Evolutionary conservation across 2,329 filamentous ascomycete species (phyloP).

Genomic region (Akanthomyces lecanii): DNA sequence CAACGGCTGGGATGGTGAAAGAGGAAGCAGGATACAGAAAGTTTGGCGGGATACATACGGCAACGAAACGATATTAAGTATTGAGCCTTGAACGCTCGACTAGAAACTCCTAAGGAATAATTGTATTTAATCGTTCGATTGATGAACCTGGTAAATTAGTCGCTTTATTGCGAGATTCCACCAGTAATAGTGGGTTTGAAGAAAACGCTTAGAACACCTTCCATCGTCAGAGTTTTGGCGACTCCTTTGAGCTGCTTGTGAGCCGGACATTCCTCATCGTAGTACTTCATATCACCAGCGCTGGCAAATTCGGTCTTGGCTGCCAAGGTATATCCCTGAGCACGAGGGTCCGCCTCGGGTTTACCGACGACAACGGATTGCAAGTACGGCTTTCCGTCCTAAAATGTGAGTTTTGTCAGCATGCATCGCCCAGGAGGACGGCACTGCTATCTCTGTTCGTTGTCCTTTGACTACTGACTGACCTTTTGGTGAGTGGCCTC

Average conservation of each 20-base stretch:
- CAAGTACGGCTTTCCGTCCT: constrained; percentile 72
- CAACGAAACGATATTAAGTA: neutral
- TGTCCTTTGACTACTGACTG: constrained; percentile 17
- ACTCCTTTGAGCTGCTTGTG: constrained; percentile 39
- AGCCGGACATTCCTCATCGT: constrained; percentile 52
- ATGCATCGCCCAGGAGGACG: neutral
- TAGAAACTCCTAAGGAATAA: neutral
- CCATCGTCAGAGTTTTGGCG: constrained; percentile 30
- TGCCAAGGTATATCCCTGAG: constrained; percentile 62
- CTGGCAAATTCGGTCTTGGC: constrained; percentile 60
- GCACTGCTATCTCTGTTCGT: neutral
- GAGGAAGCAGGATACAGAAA: neutral
- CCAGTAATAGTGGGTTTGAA: constrained; percentile 34
- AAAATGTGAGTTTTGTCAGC: neutral
- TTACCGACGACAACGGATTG: constrained; percentile 50
- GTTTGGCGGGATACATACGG: neutral
- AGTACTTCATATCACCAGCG: constrained; percentile 66
- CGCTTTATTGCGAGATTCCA: constrained; percentile 15
- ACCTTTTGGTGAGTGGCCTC: constrained; percentile 41
- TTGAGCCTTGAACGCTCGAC: neutral
- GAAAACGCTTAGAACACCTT: constrained; percentile 38
- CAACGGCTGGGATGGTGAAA: neutral
- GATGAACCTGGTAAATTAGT: neutral
- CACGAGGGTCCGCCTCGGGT: constrained; percentile 53
- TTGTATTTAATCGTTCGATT: neutral